phyloP scores from a whole-genome alignment of 2,329 filamentous ascomycete species.

The Ophiocordyceps camponoti-saundersi region DNA sequence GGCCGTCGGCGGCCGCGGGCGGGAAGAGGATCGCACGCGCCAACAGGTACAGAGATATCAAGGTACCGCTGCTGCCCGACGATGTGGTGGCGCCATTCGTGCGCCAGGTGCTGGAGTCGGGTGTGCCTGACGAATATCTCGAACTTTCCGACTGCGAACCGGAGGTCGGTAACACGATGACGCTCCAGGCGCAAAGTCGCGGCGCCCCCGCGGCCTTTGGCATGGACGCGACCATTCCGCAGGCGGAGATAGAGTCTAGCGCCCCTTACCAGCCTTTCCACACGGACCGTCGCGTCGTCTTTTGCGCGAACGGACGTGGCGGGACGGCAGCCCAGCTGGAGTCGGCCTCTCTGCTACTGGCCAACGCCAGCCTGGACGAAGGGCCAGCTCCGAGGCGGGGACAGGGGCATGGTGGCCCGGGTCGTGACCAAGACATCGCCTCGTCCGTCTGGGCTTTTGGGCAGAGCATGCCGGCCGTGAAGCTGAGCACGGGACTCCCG shows the following conservation, averaged over 20 bases:
- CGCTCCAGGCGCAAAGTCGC: constrained; percentile 24
- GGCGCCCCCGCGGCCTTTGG: constrained; percentile 20
- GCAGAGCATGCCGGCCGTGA: constrained; percentile 29
- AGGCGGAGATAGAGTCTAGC: constrained; percentile 87
- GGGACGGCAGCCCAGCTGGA: constrained; percentile 15
- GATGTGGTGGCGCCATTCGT: constrained; percentile 38
- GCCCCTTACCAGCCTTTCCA: constrained; percentile 94
- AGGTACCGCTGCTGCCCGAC: constrained; percentile 45
- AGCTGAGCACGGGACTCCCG: constrained; percentile 34
- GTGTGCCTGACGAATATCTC: constrained; percentile 36
- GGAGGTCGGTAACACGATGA: constrained; percentile 36
- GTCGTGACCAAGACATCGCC: constrained; percentile 3
- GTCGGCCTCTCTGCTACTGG: constrained; percentile 21
- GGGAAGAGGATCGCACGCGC: constrained; percentile 35
- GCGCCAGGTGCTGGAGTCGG: constrained; percentile 30
- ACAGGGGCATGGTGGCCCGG: constrained; percentile 8
- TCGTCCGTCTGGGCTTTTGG: constrained; percentile 41
- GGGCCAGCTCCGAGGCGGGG: constrained; percentile 17
- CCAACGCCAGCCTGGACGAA: constrained; percentile 23
- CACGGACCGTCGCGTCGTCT: constrained; percentile 67
- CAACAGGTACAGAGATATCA: constrained; percentile 48
- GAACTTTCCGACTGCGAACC: constrained; percentile 34
- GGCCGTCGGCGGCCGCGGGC: constrained; percentile 30
- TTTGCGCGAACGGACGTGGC: constrained; percentile 43
- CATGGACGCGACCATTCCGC: constrained; percentile 48